A percentile compares a stretch with the other conserved stretches of the same genome.
Evolutionary conservation across 192 early-diverging fungal genomes (phyloP).

Genomic region (Geranomyces variabilis): DNA sequence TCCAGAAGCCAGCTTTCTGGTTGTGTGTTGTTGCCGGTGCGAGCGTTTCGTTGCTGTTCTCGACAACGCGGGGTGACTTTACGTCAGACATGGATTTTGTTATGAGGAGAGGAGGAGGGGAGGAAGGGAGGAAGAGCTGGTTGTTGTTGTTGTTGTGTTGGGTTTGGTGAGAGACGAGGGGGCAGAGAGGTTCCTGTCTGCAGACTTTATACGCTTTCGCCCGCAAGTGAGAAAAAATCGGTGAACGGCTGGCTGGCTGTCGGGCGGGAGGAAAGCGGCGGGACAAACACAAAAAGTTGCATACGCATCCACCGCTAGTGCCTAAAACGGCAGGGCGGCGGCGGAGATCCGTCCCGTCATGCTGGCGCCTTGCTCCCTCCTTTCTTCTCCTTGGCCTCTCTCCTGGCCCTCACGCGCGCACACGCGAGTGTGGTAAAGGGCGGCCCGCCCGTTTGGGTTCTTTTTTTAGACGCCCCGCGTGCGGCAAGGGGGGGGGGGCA

Average conservation of each 20-base stretch:
- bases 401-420: no score
- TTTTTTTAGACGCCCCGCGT: no score
- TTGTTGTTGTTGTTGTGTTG: slow-evolving; percentile 10
- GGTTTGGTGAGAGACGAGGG: not conserved
- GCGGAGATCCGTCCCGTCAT: no score
- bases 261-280: not conserved
- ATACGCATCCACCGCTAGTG: no score
- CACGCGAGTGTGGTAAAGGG: no score
- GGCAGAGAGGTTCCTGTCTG: no score
- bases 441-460: no score
- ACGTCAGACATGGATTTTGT: slow-evolving; percentile 16
- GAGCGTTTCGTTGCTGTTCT: not conserved
- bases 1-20: slow-evolving; percentile 22
- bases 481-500: no score
- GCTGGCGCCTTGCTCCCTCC: no score
- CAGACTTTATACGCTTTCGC: not conserved
- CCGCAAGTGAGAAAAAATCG: not conserved
- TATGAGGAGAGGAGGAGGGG: not conserved
- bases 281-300: no score
- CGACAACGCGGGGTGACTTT: not conserved
- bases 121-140: not conserved
- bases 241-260: not conserved
- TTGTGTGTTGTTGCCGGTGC: not conserved
- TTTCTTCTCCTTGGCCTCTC: no score
- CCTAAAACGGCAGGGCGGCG: no score